Evolutionary conservation across 2,329 filamentous ascomycete species (phyloP).

Genomic region (Beauveria pseudobassiana): DNA sequence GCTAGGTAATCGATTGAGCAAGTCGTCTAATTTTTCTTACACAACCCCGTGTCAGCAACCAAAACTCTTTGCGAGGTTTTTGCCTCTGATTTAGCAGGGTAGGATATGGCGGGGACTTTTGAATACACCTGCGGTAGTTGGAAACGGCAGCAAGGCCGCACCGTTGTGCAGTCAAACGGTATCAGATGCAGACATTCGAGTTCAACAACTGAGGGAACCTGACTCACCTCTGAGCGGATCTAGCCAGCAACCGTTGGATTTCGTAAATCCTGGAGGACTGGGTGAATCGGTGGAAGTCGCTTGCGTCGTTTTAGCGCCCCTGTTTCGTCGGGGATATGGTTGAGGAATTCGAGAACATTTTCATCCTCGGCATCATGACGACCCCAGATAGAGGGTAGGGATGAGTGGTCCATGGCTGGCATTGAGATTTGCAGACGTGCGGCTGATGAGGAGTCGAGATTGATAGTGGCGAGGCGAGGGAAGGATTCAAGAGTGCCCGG

Average conservation of each 20-base stretch:
- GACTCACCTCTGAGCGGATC: constrained; percentile 9
- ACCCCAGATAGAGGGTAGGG: constrained; percentile 23
- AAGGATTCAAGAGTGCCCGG: background rate
- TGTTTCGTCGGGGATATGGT: constrained; percentile 20
- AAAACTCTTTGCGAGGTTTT: background rate
- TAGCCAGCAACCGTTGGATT: constrained; percentile 8
- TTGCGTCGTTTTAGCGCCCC: constrained; percentile 2
- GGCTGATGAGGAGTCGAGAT: background rate
- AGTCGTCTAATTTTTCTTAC: constrained; percentile 6
- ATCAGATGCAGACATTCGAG: background rate
- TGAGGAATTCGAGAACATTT: constrained; percentile 24
- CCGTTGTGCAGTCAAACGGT: background rate
- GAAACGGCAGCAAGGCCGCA: background rate
- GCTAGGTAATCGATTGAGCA: constrained; percentile 4
- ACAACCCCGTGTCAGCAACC: constrained; percentile 3
- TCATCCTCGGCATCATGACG: constrained; percentile 30
- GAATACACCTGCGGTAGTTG: background rate
- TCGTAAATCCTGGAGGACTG: constrained; percentile 9
- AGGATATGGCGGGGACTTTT: background rate
- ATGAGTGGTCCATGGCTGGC: constrained; percentile 3
- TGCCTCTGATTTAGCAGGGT: background rate
- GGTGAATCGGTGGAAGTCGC: constrained; percentile 1
- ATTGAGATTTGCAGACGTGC: background rate
- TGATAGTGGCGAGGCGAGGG: background rate
- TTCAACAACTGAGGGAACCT: background rate